Base-by-base conservation (phyloP, 345 rosid genomes). In the Tarenaya hassleriana region DNA sequence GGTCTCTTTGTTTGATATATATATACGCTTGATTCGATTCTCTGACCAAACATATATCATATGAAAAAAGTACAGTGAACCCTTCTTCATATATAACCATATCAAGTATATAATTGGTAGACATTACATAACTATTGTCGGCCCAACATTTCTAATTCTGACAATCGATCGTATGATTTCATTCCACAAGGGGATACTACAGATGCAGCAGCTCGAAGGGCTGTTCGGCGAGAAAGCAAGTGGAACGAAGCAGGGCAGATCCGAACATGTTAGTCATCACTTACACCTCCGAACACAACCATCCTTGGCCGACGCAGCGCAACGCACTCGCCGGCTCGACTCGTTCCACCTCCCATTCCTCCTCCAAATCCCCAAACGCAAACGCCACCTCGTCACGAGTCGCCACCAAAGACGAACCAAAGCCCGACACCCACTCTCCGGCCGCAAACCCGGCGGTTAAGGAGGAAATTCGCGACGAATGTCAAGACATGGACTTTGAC, bases 121-220 rank as follows among this genome's bases (percentile, higher is more conserved):
- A n/a, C n/a, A n/a, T n/a, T n/a, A n/a, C n/a, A n/a, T n/a, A 24
- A n/a, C n/a, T 24, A 24, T 24, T 2, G 29, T 24, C 2, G 5
- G 29, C 5, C 29, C 29, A 24, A 24, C 3, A 24, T 24, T 2
- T 24, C 2, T 24, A 24, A 24, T 24, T 24, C 29, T 2, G 29
- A 24, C 29, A n/a, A n/a, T 55, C n/a, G n/a, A n/a, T n/a, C n/a
- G 16, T 18, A 20, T 52, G 19, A 7, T 41, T 59, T 64, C 16
- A 18, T 74, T n/a, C n/a, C n/a, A n/a, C n/a, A n/a, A 89, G 95
- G 80, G 97, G 97, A 8, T 89, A 89, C 64, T 89, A 89, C 58
- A 71, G 97, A 63, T 92, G 98, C 78, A 92, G 95, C 72, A 87
- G 92, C 58, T 92, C 98, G 4, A 92, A 92, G 67, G 98, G 96